Base-by-base conservation (phyloP, 1,139 yeast genomes). In the Geotrichum reessii region DNA sequence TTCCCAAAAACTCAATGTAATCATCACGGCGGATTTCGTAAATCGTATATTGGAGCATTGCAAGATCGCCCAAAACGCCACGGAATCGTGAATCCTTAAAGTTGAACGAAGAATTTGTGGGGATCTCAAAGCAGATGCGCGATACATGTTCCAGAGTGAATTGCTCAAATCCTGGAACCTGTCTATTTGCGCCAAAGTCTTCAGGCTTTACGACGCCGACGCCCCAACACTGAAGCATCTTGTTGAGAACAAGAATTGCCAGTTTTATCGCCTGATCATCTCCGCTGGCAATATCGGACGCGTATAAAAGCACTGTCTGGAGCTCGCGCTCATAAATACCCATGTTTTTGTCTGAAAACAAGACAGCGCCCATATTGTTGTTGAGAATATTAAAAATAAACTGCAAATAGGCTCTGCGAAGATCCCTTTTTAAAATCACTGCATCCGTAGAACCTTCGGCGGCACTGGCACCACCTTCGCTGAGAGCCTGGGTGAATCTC, bases 51-150 rank as follows among this genome's bases (percentile, higher is more conserved):
- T 92, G 81, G 47, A 91, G 75, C 48, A 82, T 76, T 0, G 95
- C 84, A 11, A 90, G 76, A 67, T 93, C 99, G 62, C 83, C 83
- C 2, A 91, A 85, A 51, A 88, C 79, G 57, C 84, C 77, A 66
- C 95, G 81, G 66, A 81, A 82, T 68, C 88, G 92, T 2, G 96
- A 95, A 69, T 91, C 96, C 64, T 83, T 81, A 56, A 85, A 74
- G 67, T 86, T 82, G 65, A 85, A 84, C 44, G 81, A 80, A 52
- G 84, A 82, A 65, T 86, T 85, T 67, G 89, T 85, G 11, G 96
- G 91, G 56, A 91, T 76, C 69, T 89, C 95, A 75, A 91, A 87
- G 53, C 85, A 79, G 58, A 89, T 74, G 57, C 86, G 82, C 8
- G 91, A 81, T 47, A 83, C 79, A 64, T 85, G 86, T 56, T 84